Base-by-base conservation (phyloP, 2,329 filamentous ascomycete species). In the Microdochium paspali region DNA sequence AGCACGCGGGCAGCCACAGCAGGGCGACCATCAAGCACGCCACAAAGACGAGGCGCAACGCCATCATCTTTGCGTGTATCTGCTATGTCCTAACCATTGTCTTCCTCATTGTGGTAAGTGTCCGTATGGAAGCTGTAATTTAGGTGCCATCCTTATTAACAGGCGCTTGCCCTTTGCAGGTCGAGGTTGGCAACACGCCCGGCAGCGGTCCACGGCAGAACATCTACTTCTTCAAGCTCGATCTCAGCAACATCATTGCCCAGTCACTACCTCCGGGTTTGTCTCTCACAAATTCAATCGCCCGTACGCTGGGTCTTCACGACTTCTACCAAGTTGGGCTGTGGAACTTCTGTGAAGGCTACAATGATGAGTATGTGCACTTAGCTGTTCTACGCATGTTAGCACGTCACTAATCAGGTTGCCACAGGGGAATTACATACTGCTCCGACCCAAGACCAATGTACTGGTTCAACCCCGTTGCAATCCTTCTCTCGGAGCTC, bases 271-370 rank as follows among this genome's bases (percentile, higher is more conserved):
- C 85, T 39, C 85, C 90, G 61, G 80, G 82, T 10, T 68, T 76
- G 23, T 57, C 54, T 9, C 74, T 95, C 43, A 85, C 95, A 66
- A 95, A 95, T 70, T 89, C 83, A 43, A 90, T 95, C 54, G 89
- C 90, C 3, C 83, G 87, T 46, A 87, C 85, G 21, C 73, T 96
- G 47, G 91, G 90, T 25, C 74, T 96, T 44, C 89, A 95, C 63
- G 91, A 96, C 66, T 96, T 95, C 67, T 96, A 96, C 66, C 86
- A 90, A 58, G 86, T 95, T 24, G 90, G 90, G 5, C 69, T 96
- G 35, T 97, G 91, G 91, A 85, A 83, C 50, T 95, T 85, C 64
- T 97, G 91, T 66, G 87, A 95, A 64, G 90, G 90, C 20, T 94
- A 90, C 65, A 71, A 79, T 48, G 74, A 78, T 56, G 73, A 84